These are phyloP conservation scores for Agastache rugosa DNA, from an alignment of 257 asterid genomes.

Conservation along the genomic window DNA sequence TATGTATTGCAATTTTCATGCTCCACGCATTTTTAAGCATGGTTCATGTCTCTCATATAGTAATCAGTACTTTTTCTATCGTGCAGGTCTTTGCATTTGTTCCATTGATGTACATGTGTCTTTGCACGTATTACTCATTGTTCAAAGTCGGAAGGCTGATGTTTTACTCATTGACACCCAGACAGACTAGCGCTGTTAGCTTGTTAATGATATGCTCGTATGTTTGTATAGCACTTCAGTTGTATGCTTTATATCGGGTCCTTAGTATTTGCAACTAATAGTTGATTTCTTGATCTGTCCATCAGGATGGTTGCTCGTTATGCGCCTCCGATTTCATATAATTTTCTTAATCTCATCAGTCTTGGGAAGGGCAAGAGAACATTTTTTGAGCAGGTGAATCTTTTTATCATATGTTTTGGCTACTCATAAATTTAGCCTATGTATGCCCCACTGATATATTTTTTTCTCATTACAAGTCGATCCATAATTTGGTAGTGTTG, in stretches of 20 bases:
- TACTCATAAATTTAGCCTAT: constrained; percentile 23
- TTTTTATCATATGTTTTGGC: constrained; percentile 29
- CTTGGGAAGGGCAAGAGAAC: constrained; percentile 75
- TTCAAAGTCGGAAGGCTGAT: constrained; percentile 94
- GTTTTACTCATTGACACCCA: constrained; percentile 95
- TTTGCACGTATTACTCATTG: constrained; percentile 91
- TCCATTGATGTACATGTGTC: constrained; percentile 96
- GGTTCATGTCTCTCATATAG: constrained; percentile 16
- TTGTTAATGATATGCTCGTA: constrained; percentile 99
- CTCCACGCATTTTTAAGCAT: constrained; percentile 7
- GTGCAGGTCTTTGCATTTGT: constrained; percentile 86
- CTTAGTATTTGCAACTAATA: constrained; percentile 15
- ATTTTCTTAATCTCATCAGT: constrained; percentile 95
- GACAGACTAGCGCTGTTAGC: constrained; percentile 93
- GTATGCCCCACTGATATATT: background rate
- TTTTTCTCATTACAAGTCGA: background rate
- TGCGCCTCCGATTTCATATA: constrained; percentile 97
- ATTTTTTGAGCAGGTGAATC: constrained; percentile 83
- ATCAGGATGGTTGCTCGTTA: constrained; percentile 99
- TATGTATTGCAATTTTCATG: constrained; percentile 7
- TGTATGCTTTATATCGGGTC: constrained; percentile 11
- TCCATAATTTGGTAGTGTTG: background rate
- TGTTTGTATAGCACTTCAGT: constrained; percentile 41
- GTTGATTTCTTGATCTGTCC: constrained; percentile 37
- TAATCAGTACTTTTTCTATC: constrained; percentile 34